Evolutionary conservation across 495 filamentous ascomycete species (phyloP).

Genomic region (Aspergillus kassunensis): DNA sequence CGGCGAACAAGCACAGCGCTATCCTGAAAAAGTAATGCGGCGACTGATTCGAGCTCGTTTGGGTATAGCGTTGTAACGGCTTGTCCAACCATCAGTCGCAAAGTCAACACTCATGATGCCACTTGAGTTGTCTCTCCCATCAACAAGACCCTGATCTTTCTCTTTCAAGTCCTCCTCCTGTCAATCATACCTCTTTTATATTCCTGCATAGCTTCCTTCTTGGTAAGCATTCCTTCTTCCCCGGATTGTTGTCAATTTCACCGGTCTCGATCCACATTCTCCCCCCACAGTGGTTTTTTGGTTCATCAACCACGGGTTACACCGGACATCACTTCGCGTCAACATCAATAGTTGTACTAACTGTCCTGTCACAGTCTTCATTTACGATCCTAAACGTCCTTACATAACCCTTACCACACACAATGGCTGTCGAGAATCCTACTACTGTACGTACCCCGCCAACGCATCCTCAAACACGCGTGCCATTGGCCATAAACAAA

Average conservation of each 20-base stretch:
- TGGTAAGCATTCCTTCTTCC: conserved; percentile 9
- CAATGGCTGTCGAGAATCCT: conserved; percentile 37
- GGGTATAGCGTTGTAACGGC: conserved; percentile 6
- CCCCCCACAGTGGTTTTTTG: conserved; percentile 17
- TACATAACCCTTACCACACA: conserved; percentile 6
- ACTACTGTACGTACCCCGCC: conserved; percentile 28
- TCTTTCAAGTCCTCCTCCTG: neutral
- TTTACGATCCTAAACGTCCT: neutral
- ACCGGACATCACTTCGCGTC: conserved; percentile 10
- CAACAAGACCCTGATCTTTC: conserved; percentile 13
- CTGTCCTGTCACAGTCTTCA: neutral
- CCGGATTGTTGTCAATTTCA: neutral
- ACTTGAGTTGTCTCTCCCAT: conserved; percentile 8
- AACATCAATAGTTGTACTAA: conserved; percentile 12
- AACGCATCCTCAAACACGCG: neutral
- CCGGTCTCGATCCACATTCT: conserved; percentile 13
- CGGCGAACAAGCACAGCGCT: conserved; percentile 9
- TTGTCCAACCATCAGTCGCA: conserved; percentile 13
- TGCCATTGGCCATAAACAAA: conserved; percentile 6
- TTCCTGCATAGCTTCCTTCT: conserved; percentile 12
- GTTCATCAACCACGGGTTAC: conserved; percentile 10
- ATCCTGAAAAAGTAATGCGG: conserved; percentile 2
- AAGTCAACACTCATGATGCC: conserved; percentile 18
- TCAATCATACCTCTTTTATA: neutral
- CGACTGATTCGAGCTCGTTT: neutral